A percentile compares a stretch with the other conserved stretches of the same genome.
phyloP scores from a whole-genome alignment of 495 filamentous ascomycete genomes.

The Neurospora sp. region DNA sequence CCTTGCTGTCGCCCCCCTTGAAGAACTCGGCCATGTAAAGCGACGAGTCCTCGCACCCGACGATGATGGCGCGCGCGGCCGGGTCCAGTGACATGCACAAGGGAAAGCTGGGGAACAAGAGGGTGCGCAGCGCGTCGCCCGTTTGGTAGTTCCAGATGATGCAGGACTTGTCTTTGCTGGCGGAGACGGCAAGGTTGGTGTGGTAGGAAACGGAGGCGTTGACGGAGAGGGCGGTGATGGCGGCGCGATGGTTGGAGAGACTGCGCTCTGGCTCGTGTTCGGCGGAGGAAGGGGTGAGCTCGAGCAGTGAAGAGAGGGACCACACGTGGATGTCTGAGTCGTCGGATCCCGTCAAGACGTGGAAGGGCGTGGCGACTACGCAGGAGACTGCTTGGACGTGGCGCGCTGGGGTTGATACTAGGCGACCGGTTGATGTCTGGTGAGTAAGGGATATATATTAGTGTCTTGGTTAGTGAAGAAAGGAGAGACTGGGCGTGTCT shows the following conservation, averaged over 20 bases:
- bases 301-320: slow-evolving; percentile 64
- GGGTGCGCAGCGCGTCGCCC: slow-evolving; percentile 64
- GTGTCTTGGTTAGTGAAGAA: not conserved
- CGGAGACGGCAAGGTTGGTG: slow-evolving; percentile 67
- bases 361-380: slow-evolving; percentile 61
- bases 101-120: slow-evolving; percentile 63
- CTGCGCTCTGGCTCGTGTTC: slow-evolving; percentile 52
- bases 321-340: slow-evolving; percentile 88
- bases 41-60: slow-evolving; percentile 73
- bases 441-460: not conserved
- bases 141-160: slow-evolving; percentile 84
- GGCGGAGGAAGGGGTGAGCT: slow-evolving; percentile 37
- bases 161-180: slow-evolving; percentile 69
- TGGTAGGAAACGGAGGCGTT: slow-evolving; percentile 53
- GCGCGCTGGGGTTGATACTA: slow-evolving; percentile 74
- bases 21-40: slow-evolving; percentile 76
- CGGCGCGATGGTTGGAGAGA: slow-evolving; percentile 70
- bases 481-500: not conserved
- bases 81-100: slow-evolving; percentile 70
- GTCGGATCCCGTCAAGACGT: slow-evolving; percentile 76
- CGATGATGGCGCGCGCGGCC: slow-evolving; percentile 70
- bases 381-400: slow-evolving; percentile 80
- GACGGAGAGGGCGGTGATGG: slow-evolving; percentile 57
- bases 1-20: slow-evolving; percentile 25
- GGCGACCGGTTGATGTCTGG: slow-evolving; percentile 74